These are phyloP conservation scores for Aspergillus cristatus DNA, from an alignment of 495 filamentous ascomycete species.

Conservation along the genomic window DNA sequence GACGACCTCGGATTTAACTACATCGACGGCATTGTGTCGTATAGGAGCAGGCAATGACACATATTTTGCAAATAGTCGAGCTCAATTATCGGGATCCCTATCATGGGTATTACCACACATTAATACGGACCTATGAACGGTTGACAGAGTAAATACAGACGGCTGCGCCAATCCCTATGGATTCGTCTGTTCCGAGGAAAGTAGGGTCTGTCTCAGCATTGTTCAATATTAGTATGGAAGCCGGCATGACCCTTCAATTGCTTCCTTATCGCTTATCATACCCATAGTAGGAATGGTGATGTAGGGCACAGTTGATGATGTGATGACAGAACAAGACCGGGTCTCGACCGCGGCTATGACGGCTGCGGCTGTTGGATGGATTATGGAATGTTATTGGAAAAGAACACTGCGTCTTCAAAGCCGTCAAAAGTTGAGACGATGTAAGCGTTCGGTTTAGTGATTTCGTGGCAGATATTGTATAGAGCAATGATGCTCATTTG, in stretches of 20 bases:
- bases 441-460: too few species aligned
- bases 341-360: constrained; percentile 16
- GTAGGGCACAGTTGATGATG: neutral
- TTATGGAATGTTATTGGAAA: constrained; percentile 9
- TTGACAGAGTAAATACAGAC: constrained; percentile 17
- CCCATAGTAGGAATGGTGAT: too few species aligned
- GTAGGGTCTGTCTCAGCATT: constrained; percentile 17
- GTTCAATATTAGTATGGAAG: constrained; percentile 35
- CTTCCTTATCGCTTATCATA: too few species aligned
- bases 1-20: constrained; percentile 18
- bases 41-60: constrained; percentile 22
- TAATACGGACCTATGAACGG: constrained; percentile 20
- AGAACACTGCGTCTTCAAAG: constrained; percentile 8
- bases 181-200: constrained; percentile 24
- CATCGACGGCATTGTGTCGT: constrained; percentile 23
- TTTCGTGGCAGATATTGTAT: too few species aligned
- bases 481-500: too few species aligned
- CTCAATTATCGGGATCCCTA: constrained; percentile 6
- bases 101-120: constrained; percentile 2
- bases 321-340: constrained; percentile 17
- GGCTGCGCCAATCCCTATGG: constrained; percentile 24
- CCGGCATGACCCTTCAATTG: constrained; percentile 27
- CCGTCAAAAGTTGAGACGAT: too few species aligned
- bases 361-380: constrained; percentile 13
- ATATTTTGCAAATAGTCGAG: constrained; percentile 17